A percentile compares a stretch with the other conserved stretches of the same genome.
These are phyloP conservation scores for Venturia nashicola DNA, from an alignment of 2,329 filamentous ascomycete species.

Conservation along the genomic window DNA sequence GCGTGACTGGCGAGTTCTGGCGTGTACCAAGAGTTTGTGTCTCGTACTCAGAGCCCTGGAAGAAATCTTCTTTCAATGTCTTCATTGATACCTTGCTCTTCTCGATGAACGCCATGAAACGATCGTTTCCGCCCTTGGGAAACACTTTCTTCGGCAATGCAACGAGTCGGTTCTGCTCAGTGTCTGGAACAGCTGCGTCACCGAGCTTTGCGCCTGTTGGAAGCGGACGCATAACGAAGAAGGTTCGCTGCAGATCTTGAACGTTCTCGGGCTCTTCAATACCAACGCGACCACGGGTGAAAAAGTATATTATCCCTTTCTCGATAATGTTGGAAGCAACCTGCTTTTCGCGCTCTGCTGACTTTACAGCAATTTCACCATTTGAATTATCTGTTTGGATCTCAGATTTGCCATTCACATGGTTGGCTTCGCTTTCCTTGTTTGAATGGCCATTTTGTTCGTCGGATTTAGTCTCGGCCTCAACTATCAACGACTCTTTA, in stretches of 20 bases:
- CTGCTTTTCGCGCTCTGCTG: conserved; percentile 38
- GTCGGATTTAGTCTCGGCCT: not conserved
- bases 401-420: not conserved
- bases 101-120: conserved; percentile 75
- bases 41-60: conserved; percentile 53
- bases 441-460: not conserved
- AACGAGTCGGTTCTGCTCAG: conserved; percentile 56
- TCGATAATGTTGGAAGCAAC: conserved; percentile 57
- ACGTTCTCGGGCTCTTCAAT: conserved; percentile 57
- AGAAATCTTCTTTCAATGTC: conserved; percentile 60
- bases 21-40: conserved; percentile 65
- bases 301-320: conserved; percentile 86
- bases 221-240: conserved; percentile 67
- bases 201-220: conserved; percentile 56
- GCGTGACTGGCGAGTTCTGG: conserved; percentile 55
- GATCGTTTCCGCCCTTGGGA: conserved; percentile 53
- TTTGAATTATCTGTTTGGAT: not conserved
- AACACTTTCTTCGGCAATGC: conserved; percentile 74
- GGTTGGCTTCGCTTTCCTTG: not conserved
- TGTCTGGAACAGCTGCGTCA: conserved; percentile 42
- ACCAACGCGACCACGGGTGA: conserved; percentile 66
- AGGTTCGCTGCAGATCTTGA: conserved; percentile 63
- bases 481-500: conserved; percentile 15
- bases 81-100: conserved; percentile 54
- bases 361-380: conserved; percentile 30